Evolutionary conservation across 345 rosid species (phyloP).

Genomic region (Hypericum androsaemum): DNA sequence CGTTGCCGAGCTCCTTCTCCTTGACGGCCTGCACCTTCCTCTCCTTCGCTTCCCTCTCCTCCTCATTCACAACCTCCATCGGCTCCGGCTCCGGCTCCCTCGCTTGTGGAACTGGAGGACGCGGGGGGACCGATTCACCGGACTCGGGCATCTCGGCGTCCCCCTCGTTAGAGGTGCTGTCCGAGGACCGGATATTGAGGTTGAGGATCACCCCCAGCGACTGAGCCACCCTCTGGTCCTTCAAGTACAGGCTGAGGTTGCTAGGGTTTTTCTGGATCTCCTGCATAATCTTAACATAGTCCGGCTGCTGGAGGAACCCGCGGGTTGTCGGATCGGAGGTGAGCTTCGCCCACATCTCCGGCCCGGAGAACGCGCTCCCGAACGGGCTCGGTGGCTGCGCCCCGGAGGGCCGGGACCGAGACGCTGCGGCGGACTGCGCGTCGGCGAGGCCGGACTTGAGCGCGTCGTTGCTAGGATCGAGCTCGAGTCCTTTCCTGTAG

Average conservation of each 20-base stretch:
- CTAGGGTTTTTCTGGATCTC: slow-evolving; percentile 84
- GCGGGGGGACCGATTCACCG: slow-evolving; percentile 17
- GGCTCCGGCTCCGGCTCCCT: slow-evolving; percentile 30
- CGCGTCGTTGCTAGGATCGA: slow-evolving; percentile 75
- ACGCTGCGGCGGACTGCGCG: slow-evolving; percentile 43
- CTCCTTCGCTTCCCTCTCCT: slow-evolving; percentile 31
- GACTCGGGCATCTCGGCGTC: slow-evolving; percentile 45
- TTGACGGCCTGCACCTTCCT: slow-evolving; percentile 37
- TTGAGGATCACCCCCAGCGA: slow-evolving; percentile 82
- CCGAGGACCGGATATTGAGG: slow-evolving; percentile 42
- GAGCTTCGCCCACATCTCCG: slow-evolving; percentile 97
- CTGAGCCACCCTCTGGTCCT: slow-evolving; percentile 93
- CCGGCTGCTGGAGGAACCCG: slow-evolving; percentile 62
- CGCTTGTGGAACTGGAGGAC: slow-evolving; percentile 16
- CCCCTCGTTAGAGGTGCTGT: slow-evolving; percentile 19
- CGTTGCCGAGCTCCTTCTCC: slow-evolving; percentile 94
- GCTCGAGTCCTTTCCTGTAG: slow-evolving; percentile 65
- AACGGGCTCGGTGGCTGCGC: slow-evolving; percentile 49
- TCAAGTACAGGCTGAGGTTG: slow-evolving; percentile 61
- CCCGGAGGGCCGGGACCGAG: slow-evolving; percentile 35
- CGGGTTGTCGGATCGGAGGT: slow-evolving; percentile 80
- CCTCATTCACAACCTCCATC: slow-evolving; percentile 22
- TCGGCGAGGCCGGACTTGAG: slow-evolving; percentile 71
- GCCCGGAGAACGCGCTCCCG: slow-evolving; percentile 70
- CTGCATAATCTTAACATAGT: slow-evolving; percentile 83